Conservation (phyloP, 2,329 filamentous ascomycete species). For the Fusarium sterilihyphosum region DNA sequence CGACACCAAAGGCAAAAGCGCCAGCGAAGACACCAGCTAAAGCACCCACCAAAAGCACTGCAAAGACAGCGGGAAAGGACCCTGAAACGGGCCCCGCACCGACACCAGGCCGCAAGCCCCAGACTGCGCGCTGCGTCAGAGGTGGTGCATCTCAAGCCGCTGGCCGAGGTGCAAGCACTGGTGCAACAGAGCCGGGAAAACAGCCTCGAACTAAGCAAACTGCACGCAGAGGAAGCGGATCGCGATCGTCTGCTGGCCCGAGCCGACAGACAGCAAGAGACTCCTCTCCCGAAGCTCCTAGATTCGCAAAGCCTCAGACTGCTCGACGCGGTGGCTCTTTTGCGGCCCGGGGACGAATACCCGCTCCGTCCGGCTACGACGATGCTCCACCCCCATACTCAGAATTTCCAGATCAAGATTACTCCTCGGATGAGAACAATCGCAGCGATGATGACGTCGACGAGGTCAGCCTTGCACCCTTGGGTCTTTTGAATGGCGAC, state of each 20-base stretch:
- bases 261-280: neutral
- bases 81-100: neutral
- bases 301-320: slow-evolving; percentile 4
- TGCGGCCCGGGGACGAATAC: slow-evolving; percentile 36
- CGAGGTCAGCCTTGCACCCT: slow-evolving; percentile 12
- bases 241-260: fast-evolving
- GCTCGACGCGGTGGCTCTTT: slow-evolving; percentile 44
- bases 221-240: slow-evolving; percentile 21
- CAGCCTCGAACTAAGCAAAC: slow-evolving; percentile 21
- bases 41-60: neutral
- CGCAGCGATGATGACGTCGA: slow-evolving; percentile 21
- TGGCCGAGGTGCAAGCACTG: neutral
- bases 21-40: neutral
- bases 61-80: slow-evolving; percentile 2
- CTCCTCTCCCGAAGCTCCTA: neutral
- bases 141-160: neutral
- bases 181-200: neutral
- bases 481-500: slow-evolving; percentile 56
- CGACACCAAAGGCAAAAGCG: neutral
- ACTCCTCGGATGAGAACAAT: neutral
- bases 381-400: slow-evolving; percentile 34
- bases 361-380: neutral
- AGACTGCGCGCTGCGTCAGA: neutral
- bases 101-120: neutral
- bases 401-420: slow-evolving; percentile 5